Conservation (phyloP, 192 early-diverging fungal genomes). For the Borealophlyctis nickersoniae region DNA sequence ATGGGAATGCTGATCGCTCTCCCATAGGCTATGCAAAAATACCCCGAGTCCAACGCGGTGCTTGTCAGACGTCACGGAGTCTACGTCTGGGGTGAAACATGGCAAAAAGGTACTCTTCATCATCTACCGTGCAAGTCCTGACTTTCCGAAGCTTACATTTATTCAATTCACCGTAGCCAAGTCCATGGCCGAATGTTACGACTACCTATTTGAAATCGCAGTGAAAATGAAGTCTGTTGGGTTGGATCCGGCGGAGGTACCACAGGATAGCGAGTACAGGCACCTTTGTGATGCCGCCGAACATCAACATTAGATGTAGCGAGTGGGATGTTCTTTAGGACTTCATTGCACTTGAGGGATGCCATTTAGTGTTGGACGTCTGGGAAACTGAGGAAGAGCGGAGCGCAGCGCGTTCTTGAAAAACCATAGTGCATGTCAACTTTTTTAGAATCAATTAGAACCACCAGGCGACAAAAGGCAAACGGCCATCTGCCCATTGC, state of each 20-base stretch:
- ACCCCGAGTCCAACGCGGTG: slow-evolving; percentile 90
- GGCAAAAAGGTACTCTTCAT: slow-evolving; percentile 73
- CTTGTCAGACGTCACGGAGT: slow-evolving; percentile 94
- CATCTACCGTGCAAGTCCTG: not conserved
- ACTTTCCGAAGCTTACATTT: not conserved
- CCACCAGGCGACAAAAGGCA: too few species aligned
- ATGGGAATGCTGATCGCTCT: too few species aligned
- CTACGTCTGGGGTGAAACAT: slow-evolving; percentile 94
- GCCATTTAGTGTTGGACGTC: too few species aligned
- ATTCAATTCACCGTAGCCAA: slow-evolving; percentile 58
- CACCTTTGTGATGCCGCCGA: slow-evolving; percentile 29
- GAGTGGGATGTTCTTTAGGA: too few species aligned
- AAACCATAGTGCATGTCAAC: too few species aligned
- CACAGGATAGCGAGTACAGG: slow-evolving; percentile 43
- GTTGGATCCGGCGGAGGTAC: slow-evolving; percentile 67
- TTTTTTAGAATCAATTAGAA: too few species aligned
- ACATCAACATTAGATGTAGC: too few species aligned
- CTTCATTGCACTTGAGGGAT: too few species aligned
- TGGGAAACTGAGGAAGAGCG: too few species aligned
- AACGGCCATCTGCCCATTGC: too few species aligned
- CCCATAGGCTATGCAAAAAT: slow-evolving; percentile 71
- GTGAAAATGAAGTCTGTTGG: slow-evolving; percentile 87
- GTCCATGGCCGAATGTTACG: slow-evolving; percentile 97
- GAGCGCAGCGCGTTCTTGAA: too few species aligned
- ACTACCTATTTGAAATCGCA: slow-evolving; percentile 96